phyloP scores from a whole-genome alignment of 176 grass and related monocot genomes.

The Aegilops umbellulata region DNA sequence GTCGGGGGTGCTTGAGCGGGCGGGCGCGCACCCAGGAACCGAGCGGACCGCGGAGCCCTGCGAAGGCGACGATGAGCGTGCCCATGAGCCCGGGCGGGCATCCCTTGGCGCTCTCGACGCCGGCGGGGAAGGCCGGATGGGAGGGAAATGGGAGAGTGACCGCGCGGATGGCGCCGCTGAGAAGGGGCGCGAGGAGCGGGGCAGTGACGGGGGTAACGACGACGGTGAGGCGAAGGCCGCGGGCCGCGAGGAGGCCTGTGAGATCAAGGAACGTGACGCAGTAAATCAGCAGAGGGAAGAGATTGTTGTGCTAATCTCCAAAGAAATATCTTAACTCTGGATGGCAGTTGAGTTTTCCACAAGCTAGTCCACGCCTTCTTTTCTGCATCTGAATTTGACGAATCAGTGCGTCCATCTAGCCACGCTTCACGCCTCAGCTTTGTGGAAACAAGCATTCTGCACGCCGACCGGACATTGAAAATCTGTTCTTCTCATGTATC shows the following conservation, averaged over 20 bases:
- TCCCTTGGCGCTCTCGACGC: conserved; percentile 33
- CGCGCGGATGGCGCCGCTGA: conserved; percentile 9
- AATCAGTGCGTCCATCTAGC: too few species aligned
- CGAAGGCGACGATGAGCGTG: conserved; percentile 13
- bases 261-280: conserved; percentile 41
- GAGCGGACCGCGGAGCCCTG: conserved; percentile 24
- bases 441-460: too few species aligned
- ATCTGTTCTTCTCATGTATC: too few species aligned
- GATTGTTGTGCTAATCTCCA: too few species aligned
- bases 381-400: too few species aligned
- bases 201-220: conserved; percentile 36
- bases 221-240: conserved; percentile 44
- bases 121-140: conserved; percentile 34
- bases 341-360: too few species aligned
- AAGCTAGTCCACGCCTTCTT: too few species aligned
- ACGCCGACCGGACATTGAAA: too few species aligned
- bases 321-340: too few species aligned
- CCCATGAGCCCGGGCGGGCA: background rate
- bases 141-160: conserved; percentile 51
- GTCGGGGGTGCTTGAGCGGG: background rate
- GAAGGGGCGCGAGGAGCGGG: conserved; percentile 39
- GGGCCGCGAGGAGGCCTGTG: conserved; percentile 34
- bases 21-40: background rate
- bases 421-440: too few species aligned
- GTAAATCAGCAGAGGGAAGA: too few species aligned